phyloP scores from a whole-genome alignment of 345 rosid genomes.

The Gossypium raimondii region DNA sequence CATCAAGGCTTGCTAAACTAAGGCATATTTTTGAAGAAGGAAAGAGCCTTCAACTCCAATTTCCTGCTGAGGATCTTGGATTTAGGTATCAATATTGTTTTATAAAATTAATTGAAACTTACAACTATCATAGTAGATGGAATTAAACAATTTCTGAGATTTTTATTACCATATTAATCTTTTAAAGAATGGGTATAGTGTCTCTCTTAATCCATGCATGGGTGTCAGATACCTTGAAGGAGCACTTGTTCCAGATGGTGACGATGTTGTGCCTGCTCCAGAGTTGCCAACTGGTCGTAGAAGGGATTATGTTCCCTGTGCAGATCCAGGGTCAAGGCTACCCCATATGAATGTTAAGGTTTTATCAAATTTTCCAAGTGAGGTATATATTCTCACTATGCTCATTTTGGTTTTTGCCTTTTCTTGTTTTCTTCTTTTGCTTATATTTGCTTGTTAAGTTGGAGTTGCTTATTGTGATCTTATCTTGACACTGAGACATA shows the following conservation, averaged over 20 bases:
- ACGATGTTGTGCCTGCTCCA: slow-evolving; percentile 21
- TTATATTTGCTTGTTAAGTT: not conserved
- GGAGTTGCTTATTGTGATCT: not conserved
- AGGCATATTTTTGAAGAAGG: slow-evolving; percentile 78
- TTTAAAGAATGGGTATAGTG: not conserved
- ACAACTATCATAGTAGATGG: not conserved
- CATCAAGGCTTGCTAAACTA: slow-evolving; percentile 65
- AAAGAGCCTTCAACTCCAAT: slow-evolving; percentile 89
- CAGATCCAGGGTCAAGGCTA: slow-evolving; percentile 81
- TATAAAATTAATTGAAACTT: not conserved
- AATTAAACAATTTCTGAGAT: not conserved
- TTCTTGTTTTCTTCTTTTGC: not conserved
- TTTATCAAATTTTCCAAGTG: slow-evolving; percentile 38
- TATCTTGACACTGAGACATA: not conserved
- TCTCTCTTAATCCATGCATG: slow-evolving; percentile 6
- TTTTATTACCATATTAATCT: not conserved
- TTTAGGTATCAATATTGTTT: slow-evolving; percentile 58
- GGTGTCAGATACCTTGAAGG: slow-evolving; percentile 66
- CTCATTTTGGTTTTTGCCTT: not conserved
- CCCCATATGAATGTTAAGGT: slow-evolving; percentile 68
- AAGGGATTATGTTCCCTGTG: slow-evolving; percentile 75
- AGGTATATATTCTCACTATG: slow-evolving; percentile 29
- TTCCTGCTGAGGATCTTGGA: slow-evolving; percentile 99
- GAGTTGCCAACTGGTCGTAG: slow-evolving; percentile 62
- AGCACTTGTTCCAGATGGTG: slow-evolving; percentile 61